phyloP scores from a whole-genome alignment of 1,139 yeast species.

The Debaryomyces psychrophilus region DNA sequence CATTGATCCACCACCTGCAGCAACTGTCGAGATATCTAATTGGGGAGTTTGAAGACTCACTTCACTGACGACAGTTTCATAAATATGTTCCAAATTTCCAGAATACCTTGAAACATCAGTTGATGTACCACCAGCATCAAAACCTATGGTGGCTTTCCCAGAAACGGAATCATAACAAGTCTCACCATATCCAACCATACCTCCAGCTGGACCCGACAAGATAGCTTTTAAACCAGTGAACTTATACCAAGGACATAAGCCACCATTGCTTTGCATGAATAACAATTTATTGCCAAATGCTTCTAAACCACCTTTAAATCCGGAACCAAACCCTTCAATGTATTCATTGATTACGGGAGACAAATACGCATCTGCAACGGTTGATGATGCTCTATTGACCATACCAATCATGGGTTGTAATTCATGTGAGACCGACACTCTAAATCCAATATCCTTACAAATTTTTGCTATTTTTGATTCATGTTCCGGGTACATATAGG shows the following conservation, averaged over 20 bases:
- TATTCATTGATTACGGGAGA: constrained; percentile 42
- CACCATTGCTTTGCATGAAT: constrained; percentile 55
- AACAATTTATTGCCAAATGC: constrained; percentile 47
- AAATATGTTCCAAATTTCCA: constrained; percentile 45
- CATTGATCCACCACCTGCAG: constrained; percentile 54
- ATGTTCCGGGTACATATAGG: constrained; percentile 46
- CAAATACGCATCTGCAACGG: constrained; percentile 50
- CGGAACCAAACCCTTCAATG: constrained; percentile 40
- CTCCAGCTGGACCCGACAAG: constrained; percentile 55
- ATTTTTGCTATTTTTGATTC: constrained; percentile 41
- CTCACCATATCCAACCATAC: constrained; percentile 52
- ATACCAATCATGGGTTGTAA: constrained; percentile 51
- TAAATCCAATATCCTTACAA: constrained; percentile 39
- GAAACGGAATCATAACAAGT: constrained; percentile 41
- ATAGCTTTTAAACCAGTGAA: constrained; percentile 52
- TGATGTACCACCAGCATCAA: constrained; percentile 53
- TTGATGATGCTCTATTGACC: constrained; percentile 47
- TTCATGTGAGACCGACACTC: constrained; percentile 44
- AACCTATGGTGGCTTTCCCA: constrained; percentile 45
- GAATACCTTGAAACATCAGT: constrained; percentile 50
- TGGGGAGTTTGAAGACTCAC: constrained; percentile 50
- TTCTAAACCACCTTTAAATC: constrained; percentile 48
- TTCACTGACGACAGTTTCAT: constrained; percentile 48
- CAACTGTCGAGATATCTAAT: constrained; percentile 50
- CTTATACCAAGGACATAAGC: constrained; percentile 51